Base-by-base conservation (phyloP, 164 flowering plant species). In the Chimonanthus salicifolius region DNA sequence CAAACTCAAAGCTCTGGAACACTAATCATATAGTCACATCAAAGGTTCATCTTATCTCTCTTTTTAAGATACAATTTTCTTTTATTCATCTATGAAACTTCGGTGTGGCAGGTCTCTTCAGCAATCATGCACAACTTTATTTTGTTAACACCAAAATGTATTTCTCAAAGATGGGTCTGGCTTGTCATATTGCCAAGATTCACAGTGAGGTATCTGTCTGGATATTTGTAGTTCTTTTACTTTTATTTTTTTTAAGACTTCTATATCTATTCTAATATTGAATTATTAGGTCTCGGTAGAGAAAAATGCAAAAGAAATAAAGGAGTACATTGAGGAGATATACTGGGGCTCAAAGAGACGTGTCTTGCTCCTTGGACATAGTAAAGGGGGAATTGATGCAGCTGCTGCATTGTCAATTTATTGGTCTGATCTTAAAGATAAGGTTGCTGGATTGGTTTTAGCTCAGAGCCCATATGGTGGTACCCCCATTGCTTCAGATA, bases 391-490 rank as follows among this genome's bases (percentile, higher is more conserved):
- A 68, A 83, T 95, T 69, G 98, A 95, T 85, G 87, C 97, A 70
- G 99, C 99, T 20, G 99, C 96, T 72, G 94, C 97, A 58, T 83
- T 94, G 69, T 90, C 99, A 15, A 82, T 93, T 80, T 93, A 95
- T 77, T 95, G 98, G 99, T 49, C 91, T 72, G 97, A 90, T 65
- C 78, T 95, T 82, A 89, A 88, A 81, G 99, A 93, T 78, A 95
- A 92, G 80, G 99, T 95, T 74, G 97, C 94, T 58, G 98, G 99
- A 4, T 77, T 95, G 77, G 99, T 83, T 72, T 84, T 95, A 69
- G 92, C 91, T 0, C 99, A 95, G 74, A 95, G 99, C 81, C 99
- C 99, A 9, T 95, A 93, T 79, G 99, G 97, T 58, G 99, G 98
- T 47, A 91, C 91, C 79, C 94, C 98, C 21, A 92, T 95, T 73